Evolutionary conservation across 2,329 filamentous ascomycete species (phyloP), one percentile per base, ranked within the genome.

Genomic region (Fusarium oligoseptatum): DNA sequence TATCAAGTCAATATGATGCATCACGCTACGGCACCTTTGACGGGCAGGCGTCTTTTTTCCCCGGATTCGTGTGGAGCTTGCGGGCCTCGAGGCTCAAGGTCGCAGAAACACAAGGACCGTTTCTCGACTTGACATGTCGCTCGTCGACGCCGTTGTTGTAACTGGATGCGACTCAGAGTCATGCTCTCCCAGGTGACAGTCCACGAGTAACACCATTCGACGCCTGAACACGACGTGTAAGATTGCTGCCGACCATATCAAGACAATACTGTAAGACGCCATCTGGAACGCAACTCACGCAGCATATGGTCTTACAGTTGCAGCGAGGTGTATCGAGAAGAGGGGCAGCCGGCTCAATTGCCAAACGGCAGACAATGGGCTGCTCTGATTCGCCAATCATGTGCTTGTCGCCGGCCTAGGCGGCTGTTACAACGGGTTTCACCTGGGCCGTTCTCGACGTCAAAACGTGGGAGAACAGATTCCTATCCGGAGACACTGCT

Each of bases 381-480:
- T 57, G 41, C 24, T 36, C 39, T 41, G 14, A 63, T 61, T 73
- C 52, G 66, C 60, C 67, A 76, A 68, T 72, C 64, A 77, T 58
- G 37, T 48, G 62, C 57, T 62, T 69, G 60, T 63, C 52, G 56
- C 57, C 22, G 56, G 55, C 60, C 52, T 63, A 62, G 64, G 72
- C 63, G 64, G 65, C 73, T 61, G 67, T 62, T 61, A 55, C 55
- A 57, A 48, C 64, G 60, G 69, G 73, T 70, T 76, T 71, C 71
- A 76, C 71, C 68, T 68, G 56, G 29, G 63, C 39, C 64, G 60
- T 56, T 60, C 32, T 67, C 60, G 64, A 70, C 60, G 60, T 56
- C 69, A 69, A 68, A 72, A 68, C 62, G 56, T 60, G 60, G 55
- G 64, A 64, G 48, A 50, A 36, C 65, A 69, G 58, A 57, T 65